Evolutionary conservation across 148 eudicot genomes (phyloP), one percentile per base, ranked within the genome.

Genomic region (Silene latifolia): DNA sequence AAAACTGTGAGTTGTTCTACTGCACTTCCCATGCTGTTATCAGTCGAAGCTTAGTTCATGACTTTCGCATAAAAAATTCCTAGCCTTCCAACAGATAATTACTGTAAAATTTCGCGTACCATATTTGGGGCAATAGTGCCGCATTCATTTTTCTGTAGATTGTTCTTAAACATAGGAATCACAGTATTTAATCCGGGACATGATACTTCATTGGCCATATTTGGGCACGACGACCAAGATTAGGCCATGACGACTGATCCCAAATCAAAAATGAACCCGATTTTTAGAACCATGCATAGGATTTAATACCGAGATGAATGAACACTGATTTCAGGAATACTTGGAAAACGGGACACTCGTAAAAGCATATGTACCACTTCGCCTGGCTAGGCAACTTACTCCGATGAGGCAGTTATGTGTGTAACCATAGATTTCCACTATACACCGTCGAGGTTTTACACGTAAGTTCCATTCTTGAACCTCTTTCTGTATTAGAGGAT

Each of bases 381-480:
- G 96, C 19, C 84, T 90, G 74, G 96, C 99, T 58, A 88, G 99
- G 86, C 87, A 89, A 71, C 93, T 95, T 65, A 95, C 92, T 19
- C 99, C 97, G 20, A 86, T 95, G 94, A 90, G 99, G 77, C 92
- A 92, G 75, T 59, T 86, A 61, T 84, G 86, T 71, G 77, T 74
- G 6, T 77, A 86, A 32, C 78, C 65, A 5, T 74, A 67, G 44
- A 8, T 25, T 64, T 51, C 57, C 24, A 8, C 56, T 4, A 46
- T 69, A n/a, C 57, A 47, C 57, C 57, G 35, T 46, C 57, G 8
- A 69, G 69, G 47, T 69, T 46, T 21, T 25, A 46, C 72, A 2
- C 7, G 44, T 32, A 29, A 27, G 44, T 20, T 58, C 15, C 8
- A 24, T 19, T 58, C 6, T 4, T 23, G 15, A 21, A 8, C 25